These are phyloP conservation scores for Musa balbisiana DNA, from an alignment of 202 grass and related monocot genomes.

Conservation along the genomic window DNA sequence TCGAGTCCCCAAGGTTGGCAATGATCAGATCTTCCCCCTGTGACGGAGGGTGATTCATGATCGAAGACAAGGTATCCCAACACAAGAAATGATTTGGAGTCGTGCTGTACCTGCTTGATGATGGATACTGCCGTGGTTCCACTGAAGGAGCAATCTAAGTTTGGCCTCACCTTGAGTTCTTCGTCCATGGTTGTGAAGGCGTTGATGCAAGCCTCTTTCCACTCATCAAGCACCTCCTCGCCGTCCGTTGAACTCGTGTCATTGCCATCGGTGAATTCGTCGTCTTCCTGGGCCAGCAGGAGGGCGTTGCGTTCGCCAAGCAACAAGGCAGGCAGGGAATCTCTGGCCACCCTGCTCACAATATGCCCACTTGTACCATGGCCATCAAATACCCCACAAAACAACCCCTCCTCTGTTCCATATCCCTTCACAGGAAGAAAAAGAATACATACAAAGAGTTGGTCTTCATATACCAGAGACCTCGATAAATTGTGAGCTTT, in stretches of 20 bases:
- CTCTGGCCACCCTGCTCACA: slow-evolving; percentile 59
- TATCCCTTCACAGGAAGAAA: slow-evolving; percentile 44
- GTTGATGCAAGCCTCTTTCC: slow-evolving; percentile 52
- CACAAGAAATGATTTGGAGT: too few relatives aligned
- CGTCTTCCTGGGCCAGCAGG: slow-evolving; percentile 31
- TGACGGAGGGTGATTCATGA: neutral
- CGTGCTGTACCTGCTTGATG: slow-evolving; percentile 54
- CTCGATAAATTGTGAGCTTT: neutral
- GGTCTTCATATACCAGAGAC: neutral
- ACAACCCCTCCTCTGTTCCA: slow-evolving; percentile 79
- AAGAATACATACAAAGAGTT: neutral
- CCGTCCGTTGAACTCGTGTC: slow-evolving; percentile 30
- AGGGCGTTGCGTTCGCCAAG: slow-evolving; percentile 63
- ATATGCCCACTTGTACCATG: slow-evolving; percentile 64
- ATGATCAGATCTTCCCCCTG: slow-evolving; percentile 71
- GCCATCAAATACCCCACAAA: slow-evolving; percentile 90
- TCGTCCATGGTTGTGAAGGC: slow-evolving; percentile 72
- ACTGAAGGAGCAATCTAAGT: slow-evolving; percentile 55
- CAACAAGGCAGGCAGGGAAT: slow-evolving; percentile 66
- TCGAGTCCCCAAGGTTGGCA: slow-evolving; percentile 82
- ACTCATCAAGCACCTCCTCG: slow-evolving; percentile 54
- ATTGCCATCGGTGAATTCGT: slow-evolving; percentile 27
- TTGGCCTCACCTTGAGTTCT: slow-evolving; percentile 52
- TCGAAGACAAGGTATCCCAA: too few relatives aligned
- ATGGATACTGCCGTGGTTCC: slow-evolving; percentile 84